These are phyloP conservation scores for Lasiodiplodia sp. DNA, from an alignment of 2,329 filamentous ascomycete genomes.

Conservation along the genomic window DNA sequence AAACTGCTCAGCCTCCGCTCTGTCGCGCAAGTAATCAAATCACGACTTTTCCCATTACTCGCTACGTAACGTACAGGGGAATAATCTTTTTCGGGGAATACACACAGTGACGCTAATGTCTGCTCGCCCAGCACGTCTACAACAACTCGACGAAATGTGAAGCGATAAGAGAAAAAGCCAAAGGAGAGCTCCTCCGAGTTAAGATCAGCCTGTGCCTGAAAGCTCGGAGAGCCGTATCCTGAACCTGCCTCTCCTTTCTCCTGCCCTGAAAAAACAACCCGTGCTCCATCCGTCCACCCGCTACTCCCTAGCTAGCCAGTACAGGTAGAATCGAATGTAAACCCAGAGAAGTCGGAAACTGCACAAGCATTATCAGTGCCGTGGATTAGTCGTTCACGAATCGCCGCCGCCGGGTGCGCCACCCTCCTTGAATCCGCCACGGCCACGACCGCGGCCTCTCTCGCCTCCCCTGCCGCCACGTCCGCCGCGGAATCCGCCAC, in stretches of 20 bases:
- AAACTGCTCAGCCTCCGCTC: slow-evolving; percentile 17
- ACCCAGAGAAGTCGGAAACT: slow-evolving; percentile 21
- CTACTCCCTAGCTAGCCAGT: slow-evolving; percentile 27
- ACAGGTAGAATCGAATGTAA: slow-evolving; percentile 27
- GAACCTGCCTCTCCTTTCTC: slow-evolving; percentile 17
- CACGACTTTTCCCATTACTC: slow-evolving; percentile 27
- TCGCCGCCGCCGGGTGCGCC: slow-evolving; percentile 23
- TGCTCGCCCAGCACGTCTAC: slow-evolving; percentile 25
- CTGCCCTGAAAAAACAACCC: slow-evolving; percentile 15
- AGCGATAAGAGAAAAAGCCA: slow-evolving; percentile 22
- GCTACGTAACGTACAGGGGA: slow-evolving; percentile 27
- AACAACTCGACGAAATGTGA: slow-evolving; percentile 14
- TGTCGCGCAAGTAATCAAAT: background rate
- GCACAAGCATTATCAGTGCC: slow-evolving; percentile 10
- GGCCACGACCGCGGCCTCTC: slow-evolving; percentile 37
- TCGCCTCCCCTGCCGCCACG: slow-evolving; percentile 59
- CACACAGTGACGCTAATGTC: slow-evolving; percentile 26
- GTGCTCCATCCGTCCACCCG: slow-evolving; percentile 19
- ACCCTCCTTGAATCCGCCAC: slow-evolving; percentile 35
- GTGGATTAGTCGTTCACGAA: slow-evolving; percentile 12
- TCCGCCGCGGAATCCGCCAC: slow-evolving; percentile 50
- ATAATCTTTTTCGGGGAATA: slow-evolving; percentile 29
- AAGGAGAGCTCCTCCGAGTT: slow-evolving; percentile 26
- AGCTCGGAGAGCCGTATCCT: slow-evolving; percentile 22
- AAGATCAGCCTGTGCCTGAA: slow-evolving; percentile 17